Base-by-base conservation (phyloP, 1,139 yeast genomes). In the Nematodospora anomalae region DNA sequence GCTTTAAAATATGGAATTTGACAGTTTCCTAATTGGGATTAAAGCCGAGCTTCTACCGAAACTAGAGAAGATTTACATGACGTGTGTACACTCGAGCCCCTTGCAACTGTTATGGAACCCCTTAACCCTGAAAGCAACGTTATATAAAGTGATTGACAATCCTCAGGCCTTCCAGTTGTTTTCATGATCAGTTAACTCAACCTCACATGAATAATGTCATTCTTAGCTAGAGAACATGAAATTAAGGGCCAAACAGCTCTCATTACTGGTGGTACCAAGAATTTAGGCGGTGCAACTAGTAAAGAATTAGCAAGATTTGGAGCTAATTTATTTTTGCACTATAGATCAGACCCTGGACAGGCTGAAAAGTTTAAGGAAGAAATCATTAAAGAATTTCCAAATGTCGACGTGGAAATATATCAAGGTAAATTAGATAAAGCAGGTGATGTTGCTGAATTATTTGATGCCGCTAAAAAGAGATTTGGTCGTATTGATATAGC, bases 191-290 rank as follows among this genome's bases (percentile, higher is more conserved):
- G n/a, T n/a, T n/a, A n/a, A n/a, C n/a, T n/a, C n/a, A n/a, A n/a
- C n/a, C n/a, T n/a, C n/a, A n/a, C n/a, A n/a, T n/a, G n/a, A n/a
- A n/a, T n/a, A n/a, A n/a, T n/a, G n/a, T n/a, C n/a, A n/a, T n/a
- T n/a, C n/a, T n/a, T n/a, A n/a, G n/a, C n/a, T n/a, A n/a, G n/a
- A n/a, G n/a, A n/a, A n/a, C n/a, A n/a, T n/a, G n/a, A n/a, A n/a
- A n/a, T n/a, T 16, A 29, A 29, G 42, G 83, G 80, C 30, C 76
- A 80, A 56, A 65, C 71, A 32, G 79, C 79, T 14, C 44, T 81
- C 32, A 71, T 81, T 49, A 70, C 85, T 10, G 87, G 86, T 32
- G 87, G 85, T 33, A 76, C 74, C 50, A 80, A 80, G 62, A 80
- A 80, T 57, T 67, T 81, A 41, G 87, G 87, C 32, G 79, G 67